These are phyloP conservation scores for Lepidium campestre DNA, from an alignment of 441 rosid species.

Conservation along the genomic window DNA sequence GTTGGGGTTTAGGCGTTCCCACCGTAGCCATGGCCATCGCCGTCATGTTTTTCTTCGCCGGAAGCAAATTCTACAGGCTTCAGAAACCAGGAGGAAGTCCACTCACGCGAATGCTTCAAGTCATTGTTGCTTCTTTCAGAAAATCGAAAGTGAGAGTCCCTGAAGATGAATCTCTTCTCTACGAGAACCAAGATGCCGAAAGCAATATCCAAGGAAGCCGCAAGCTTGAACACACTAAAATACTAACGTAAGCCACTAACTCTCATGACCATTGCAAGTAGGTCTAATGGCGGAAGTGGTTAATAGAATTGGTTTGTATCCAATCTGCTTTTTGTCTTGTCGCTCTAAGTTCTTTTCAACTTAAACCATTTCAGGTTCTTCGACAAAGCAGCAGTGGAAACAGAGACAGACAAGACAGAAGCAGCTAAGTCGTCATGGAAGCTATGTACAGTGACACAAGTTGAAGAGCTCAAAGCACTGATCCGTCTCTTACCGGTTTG, in stretches of 20 bases:
- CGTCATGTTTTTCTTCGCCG: conserved; percentile 46
- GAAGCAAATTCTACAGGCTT: conserved; percentile 37
- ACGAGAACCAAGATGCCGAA: conserved; percentile 51
- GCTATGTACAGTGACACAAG: conserved; percentile 57
- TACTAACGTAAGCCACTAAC: conserved; percentile 32
- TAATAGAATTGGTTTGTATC: not conserved
- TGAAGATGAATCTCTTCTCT: conserved; percentile 38
- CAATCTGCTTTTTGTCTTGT: not conserved
- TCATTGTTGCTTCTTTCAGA: conserved; percentile 54
- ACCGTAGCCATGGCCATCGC: conserved; percentile 57
- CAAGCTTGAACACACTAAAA: conserved; percentile 62
- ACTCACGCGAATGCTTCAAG: conserved; percentile 47
- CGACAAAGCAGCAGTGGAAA: conserved; percentile 56
- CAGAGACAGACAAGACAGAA: conserved; percentile 26
- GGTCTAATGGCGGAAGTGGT: not conserved
- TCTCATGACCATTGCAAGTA: not conserved
- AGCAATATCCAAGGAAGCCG: conserved; percentile 60
- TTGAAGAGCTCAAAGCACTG: conserved; percentile 60
- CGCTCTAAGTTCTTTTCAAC: not conserved
- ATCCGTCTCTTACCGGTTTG: conserved; percentile 47
- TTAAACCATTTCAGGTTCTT: conserved; percentile 42
- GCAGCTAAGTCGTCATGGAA: conserved; percentile 34
- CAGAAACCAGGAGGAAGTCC: conserved; percentile 64
- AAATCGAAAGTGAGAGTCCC: conserved; percentile 47
- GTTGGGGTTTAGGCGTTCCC: conserved; percentile 62